Base-by-base conservation (phyloP, 805 yeast species). In the Kuraishia hungarica region DNA sequence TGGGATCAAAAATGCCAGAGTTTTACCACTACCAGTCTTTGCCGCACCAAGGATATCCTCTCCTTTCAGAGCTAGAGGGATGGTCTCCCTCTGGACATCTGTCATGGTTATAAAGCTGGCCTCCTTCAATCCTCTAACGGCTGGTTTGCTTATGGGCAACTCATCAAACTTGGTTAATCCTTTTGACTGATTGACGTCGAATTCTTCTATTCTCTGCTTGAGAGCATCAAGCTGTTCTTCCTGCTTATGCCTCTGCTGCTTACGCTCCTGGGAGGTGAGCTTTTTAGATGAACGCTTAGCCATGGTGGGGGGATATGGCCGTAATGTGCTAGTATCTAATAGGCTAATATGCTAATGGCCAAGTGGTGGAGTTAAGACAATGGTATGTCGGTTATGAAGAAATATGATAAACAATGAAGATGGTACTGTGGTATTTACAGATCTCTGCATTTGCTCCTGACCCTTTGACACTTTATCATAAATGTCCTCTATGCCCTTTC, bases 1-100 rank as follows among this genome's bases (percentile, higher is more conserved):
- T 1, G 97, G 97, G 50, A 91, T 77, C 60, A 91, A 72, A 62
- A 92, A 91, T 11, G 97, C 92, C 56, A 91, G 70, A 0, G 97
- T 91, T 65, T 91, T 91, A 22, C 97, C 97, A 2, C 96, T 87
- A 2, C 93, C 93, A 0, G 97, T 91, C 62, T 83, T 82, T 21
- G 97, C 97, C 21, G 96, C 92, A 13, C 90, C 97, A 61, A 92
- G 75, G 2, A 92, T 68, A 72, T 91, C 97, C 35, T 78, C 72
- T 0, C 94, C 93, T 61, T 87, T 84, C 57, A 94, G 72, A 0
- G 94, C 83, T 15, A 78, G 71, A 0, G 96, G 87, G 26, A 94
- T 87, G 5, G 97, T 76, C 51, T 82, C 83, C 57, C 78, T 81
- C 64, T 94, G 99, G 56, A 94, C 89, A 49, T 88, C 96, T 0